Percentiles rank a stretch among this genome's conserved stretches.
Evolutionary conservation across 148 eudicot species (phyloP).

Genomic region (Fagopyrum homotropicum): DNA sequence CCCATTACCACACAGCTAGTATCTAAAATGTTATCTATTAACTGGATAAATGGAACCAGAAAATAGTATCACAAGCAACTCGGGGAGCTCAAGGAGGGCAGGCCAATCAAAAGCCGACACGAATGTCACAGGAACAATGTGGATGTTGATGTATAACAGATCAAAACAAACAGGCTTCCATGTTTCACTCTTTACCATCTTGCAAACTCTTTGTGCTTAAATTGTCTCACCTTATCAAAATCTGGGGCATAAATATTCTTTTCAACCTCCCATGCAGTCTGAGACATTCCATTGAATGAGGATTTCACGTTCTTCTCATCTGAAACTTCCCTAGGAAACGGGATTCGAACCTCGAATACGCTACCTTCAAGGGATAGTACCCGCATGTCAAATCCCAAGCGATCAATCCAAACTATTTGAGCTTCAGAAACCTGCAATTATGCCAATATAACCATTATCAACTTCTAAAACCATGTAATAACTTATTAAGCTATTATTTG

Average conservation of each 20-base stretch:
- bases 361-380: conserved; percentile 46
- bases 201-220: conserved; percentile 45
- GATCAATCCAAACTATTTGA: conserved; percentile 86
- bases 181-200: conserved; percentile 11
- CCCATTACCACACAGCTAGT: not conserved
- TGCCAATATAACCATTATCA: not conserved
- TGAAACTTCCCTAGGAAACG: conserved; percentile 88
- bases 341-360: conserved; percentile 68
- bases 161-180: not conserved
- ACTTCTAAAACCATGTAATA: not conserved
- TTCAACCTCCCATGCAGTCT: conserved; percentile 96
- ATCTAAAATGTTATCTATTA: not conserved
- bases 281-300: conserved; percentile 93
- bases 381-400: conserved; percentile 85
- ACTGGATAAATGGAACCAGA: not conserved
- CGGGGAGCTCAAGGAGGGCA: not conserved
- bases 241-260: conserved; percentile 60
- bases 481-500: not conserved
- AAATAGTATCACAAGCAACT: not conserved
- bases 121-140: not conserved
- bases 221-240: conserved; percentile 59
- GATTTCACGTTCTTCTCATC: conserved; percentile 88
- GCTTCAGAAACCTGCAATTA: conserved; percentile 63
- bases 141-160: not conserved
- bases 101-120: not conserved